These are phyloP conservation scores for Conticribra guillardii DNA, from an alignment of 108 stramenopile genomes.

Conservation along the genomic window DNA sequence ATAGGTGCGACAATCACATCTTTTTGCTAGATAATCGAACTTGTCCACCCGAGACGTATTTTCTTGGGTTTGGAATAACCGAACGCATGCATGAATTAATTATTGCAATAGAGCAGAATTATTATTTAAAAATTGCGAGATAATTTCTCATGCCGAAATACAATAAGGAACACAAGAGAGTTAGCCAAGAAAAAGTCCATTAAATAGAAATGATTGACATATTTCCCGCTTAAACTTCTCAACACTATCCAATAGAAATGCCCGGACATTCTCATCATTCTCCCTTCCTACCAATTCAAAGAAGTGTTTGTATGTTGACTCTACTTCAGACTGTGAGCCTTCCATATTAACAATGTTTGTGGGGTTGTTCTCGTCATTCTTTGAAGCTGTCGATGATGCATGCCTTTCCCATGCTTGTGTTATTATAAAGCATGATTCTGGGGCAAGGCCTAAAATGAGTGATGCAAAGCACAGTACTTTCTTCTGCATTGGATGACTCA, in stretches of 20 bases:
- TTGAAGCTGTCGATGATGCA: neutral
- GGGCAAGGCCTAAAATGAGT: slow-evolving; percentile 14
- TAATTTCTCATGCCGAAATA: too few relatives aligned
- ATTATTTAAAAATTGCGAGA: too few relatives aligned
- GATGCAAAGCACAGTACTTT: too few relatives aligned
- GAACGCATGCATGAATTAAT: too few relatives aligned
- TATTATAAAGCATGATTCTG: slow-evolving; percentile 27
- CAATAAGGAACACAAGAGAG: too few relatives aligned
- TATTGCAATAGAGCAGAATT: too few relatives aligned
- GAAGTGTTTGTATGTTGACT: slow-evolving; percentile 26
- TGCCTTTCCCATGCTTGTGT: slow-evolving; percentile 44
- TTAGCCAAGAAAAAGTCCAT: too few relatives aligned
- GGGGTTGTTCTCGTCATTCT: neutral
- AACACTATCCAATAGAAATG: slow-evolving; percentile 19
- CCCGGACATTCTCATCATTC: slow-evolving; percentile 5
- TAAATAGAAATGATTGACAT: slow-evolving; percentile 6
- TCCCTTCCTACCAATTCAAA: slow-evolving; percentile 3
- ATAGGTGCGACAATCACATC: neutral
- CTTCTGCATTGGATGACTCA: too few relatives aligned
- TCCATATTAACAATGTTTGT: neutral
- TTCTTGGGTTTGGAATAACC: too few relatives aligned
- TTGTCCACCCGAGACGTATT: too few relatives aligned
- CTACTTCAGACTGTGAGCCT: slow-evolving; percentile 6
- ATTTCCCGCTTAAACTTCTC: slow-evolving; percentile 6
- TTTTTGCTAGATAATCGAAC: too few relatives aligned